A percentile compares a stretch with the other conserved stretches of the same genome.
Conservation (phyloP, 257 asterid species). For the Solanum phureja region DNA sequence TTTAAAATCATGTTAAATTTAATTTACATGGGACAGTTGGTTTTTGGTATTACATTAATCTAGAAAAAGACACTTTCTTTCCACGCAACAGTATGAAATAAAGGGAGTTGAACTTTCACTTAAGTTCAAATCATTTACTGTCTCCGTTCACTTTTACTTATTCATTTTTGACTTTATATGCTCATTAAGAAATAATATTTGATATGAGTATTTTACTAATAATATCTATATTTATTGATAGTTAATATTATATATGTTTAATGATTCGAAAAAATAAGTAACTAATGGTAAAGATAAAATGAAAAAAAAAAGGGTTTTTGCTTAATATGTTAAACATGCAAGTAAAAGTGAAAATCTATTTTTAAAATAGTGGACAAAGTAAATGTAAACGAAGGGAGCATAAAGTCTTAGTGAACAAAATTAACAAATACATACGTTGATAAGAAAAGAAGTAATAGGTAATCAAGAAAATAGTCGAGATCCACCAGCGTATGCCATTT, state of each 20-base stretch:
- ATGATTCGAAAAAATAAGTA: too few relatives aligned
- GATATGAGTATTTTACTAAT: background rate
- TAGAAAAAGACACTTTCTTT: background rate
- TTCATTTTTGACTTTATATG: too few relatives aligned
- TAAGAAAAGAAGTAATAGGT: background rate
- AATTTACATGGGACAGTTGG: background rate
- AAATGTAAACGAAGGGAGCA: background rate
- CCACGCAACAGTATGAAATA: background rate
- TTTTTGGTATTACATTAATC: background rate
- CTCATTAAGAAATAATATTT: too few relatives aligned
- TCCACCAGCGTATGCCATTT: background rate
- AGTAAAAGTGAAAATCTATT: too few relatives aligned
- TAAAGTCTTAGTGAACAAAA: background rate
- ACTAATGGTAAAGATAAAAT: too few relatives aligned
- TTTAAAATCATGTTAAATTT: background rate
- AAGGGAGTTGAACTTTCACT: background rate
- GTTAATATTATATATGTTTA: too few relatives aligned
- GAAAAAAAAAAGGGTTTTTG: too few relatives aligned
- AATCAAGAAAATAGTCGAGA: background rate
- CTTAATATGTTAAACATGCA: background rate
- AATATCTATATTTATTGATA: too few relatives aligned
- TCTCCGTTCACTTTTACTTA: background rate
- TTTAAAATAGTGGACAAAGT: too few relatives aligned
- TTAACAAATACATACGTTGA: background rate
- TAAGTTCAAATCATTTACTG: background rate